A percentile compares a stretch with the other conserved stretches of the same genome.
Conservation (phyloP, 352 stramenopile genomes). For the Aphanomyces stellatus region DNA sequence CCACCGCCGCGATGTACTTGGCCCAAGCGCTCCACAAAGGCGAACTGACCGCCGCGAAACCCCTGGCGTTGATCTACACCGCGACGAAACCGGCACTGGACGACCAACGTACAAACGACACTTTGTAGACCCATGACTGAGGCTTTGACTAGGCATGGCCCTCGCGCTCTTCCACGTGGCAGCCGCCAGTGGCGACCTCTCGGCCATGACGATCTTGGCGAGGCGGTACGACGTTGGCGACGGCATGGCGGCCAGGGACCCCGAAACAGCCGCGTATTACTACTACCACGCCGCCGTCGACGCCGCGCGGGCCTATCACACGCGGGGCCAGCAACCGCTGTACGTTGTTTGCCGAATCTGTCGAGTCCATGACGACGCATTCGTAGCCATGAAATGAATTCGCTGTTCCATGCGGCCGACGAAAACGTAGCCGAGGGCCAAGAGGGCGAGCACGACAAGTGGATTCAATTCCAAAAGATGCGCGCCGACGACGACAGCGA, state of each 20-base stretch:
- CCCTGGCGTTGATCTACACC: slow-evolving; percentile 28
- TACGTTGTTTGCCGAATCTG: slow-evolving; percentile 4
- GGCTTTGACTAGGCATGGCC: neutral
- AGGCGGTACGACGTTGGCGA: slow-evolving; percentile 29
- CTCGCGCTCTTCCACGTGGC: slow-evolving; percentile 15
- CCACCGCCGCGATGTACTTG: neutral
- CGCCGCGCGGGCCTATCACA: slow-evolving; percentile 46
- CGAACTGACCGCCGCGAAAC: slow-evolving; percentile 24
- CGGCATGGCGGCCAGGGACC: neutral
- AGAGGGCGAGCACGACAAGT: slow-evolving; percentile 73
- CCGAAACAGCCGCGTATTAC: slow-evolving; percentile 47
- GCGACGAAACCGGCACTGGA: neutral
- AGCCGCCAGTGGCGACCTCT: slow-evolving; percentile 8
- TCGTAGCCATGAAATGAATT: slow-evolving; percentile 51
- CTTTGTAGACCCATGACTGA: too few relatives aligned
- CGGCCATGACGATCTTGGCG: slow-evolving; percentile 32
- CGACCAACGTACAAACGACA: too few relatives aligned
- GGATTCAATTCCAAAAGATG: slow-evolving; percentile 81
- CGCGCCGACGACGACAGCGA: slow-evolving; percentile 68
- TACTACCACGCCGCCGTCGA: slow-evolving; percentile 43
- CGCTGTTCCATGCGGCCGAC: slow-evolving; percentile 51
- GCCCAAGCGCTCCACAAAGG: neutral
- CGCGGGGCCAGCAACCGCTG: slow-evolving; percentile 60
- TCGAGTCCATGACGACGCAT: slow-evolving; percentile 6
- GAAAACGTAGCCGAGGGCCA: slow-evolving; percentile 41